Evolutionary conservation across 2,329 filamentous ascomycete species (phyloP), one percentile per base, ranked within the genome.

Genomic region (Bipolaris bicolor): DNA sequence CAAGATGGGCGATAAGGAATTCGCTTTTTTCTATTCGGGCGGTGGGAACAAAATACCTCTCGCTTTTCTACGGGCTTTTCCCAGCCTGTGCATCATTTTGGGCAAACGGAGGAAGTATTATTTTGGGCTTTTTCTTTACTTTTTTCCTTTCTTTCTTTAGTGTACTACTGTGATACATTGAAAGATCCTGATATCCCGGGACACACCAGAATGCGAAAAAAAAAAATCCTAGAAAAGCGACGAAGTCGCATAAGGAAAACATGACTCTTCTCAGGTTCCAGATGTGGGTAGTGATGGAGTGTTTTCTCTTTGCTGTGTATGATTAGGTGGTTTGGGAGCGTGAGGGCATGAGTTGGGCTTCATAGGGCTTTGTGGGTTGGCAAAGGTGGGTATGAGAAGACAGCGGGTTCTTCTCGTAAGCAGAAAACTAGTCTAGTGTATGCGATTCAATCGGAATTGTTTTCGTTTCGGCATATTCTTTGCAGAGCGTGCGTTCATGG

Each of bases 1-100:
- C 70, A 67, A 66, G 67, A 68, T 68, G 61, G 61, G 68, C 52
- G 71, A 72, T 58, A 56, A 68, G 64, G 22, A 26, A 64, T 66
- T 64, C 45, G 55, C 41, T 55, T 60, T 68, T 55, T 66, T 65
- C 62, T 58, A 61, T 62, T 61, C 52, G 60, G 49, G 49, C 51
- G 63, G 64, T 55, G 68, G 64, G 62, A 68, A 66, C 68, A 60
- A 52, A 57, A 62, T 57, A 62, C 60, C 52, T 59, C 63, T 62
- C 54, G 52, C 63, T 65, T 59, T 66, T 66, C 55, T 60, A 18
- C 33, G 29, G 48, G 49, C 15, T 52, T 50, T 52, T 51, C 15
- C 18, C 33, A n/a, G 64, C 59, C 67, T 52, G 48, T 60, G 66
- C 63, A 68, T 67, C 58, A 54, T 63, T 69, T 64, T 57, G 53